Evolutionary conservation across 306 rosid species (phyloP), one percentile per base, ranked within the genome.

Genomic region (Pyrus pyrifolia): DNA sequence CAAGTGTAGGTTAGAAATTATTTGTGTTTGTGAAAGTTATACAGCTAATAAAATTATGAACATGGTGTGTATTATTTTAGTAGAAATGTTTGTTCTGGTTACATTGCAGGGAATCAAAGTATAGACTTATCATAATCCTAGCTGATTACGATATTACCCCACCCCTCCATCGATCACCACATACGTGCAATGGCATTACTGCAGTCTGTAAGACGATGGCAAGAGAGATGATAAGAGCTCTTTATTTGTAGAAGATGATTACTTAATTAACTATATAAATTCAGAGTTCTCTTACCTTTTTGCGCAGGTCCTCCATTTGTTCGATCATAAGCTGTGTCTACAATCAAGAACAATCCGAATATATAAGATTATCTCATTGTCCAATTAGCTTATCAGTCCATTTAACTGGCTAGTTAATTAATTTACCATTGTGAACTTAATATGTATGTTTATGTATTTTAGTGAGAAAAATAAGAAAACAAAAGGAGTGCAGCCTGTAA

Each of bases 321-420:
- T 91, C 97, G 68, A 77, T 70, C 95, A 94, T 86, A 42, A 91
- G 84, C 72, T 91, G 93, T 40, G 91, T 89, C 98, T 94, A 88
- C 89, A 79, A 58, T 71, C 45, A 65, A 70, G 27, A 42, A 38
- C 4, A 71, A 6, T 6, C 15, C 77, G 21, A 30, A 35, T 14
- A 22, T 38, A 57, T 35, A 1, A 52, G 63, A 51, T 18, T 31
- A 71, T 52, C 11, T 52, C 29, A 52, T 11, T 30, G 14, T 35
- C 46, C 3, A 35, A n/a, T 67, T 33, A 35, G 9, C 3, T 61
- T 61, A 25, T 61, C 6, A 5, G 4, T 15, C 10, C 3, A 12
- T 31, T 61, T 46, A 46, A 46, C 6, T 46, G 13, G 52, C 52
- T 46, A 46, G 52, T 46, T 58, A 58, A 10, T 22, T 22, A 22